Percentiles rank a stretch among this genome's conserved stretches.
These are phyloP conservation scores for Fomitopsis schrenkii DNA, from an alignment of 1,284 basidiomycete species.

Conservation along the genomic window DNA sequence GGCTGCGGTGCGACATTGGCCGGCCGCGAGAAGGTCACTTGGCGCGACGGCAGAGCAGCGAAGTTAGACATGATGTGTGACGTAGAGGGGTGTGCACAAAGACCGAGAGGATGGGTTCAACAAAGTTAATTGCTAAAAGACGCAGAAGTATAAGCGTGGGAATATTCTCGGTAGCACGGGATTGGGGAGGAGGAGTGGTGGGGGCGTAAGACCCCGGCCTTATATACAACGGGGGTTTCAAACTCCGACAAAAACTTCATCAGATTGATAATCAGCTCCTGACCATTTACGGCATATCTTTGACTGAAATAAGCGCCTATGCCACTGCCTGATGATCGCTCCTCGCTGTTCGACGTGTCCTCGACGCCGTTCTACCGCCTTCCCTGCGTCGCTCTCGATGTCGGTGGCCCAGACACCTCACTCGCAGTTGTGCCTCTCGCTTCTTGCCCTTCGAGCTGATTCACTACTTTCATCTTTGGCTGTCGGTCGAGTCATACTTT, in stretches of 20 bases:
- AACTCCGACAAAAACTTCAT: conserved; percentile 26
- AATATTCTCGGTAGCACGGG: conserved; percentile 16
- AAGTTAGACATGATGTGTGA: conserved; percentile 50
- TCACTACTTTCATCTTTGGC: neutral
- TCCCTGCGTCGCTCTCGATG: neutral
- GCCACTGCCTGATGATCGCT: neutral
- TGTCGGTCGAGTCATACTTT: neutral
- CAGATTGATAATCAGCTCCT: conserved; percentile 14
- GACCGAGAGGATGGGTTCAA: conserved; percentile 4
- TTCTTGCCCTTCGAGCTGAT: too few species aligned
- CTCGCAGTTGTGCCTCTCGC: neutral
- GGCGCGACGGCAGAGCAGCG: conserved; percentile 63
- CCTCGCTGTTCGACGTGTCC: neutral
- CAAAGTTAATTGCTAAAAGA: conserved; percentile 11
- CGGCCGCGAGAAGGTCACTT: conserved; percentile 69
- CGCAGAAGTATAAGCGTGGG: conserved; percentile 24
- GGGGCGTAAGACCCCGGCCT: conserved; percentile 13
- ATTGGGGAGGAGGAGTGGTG: conserved; percentile 14
- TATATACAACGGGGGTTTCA: conserved; percentile 30
- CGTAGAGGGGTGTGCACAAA: neutral
- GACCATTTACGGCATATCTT: neutral
- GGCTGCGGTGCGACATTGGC: conserved; percentile 39
- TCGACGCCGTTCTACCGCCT: neutral
- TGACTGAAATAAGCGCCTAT: neutral
- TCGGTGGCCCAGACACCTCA: neutral